Base-by-base conservation (phyloP, 2,329 filamentous ascomycete genomes). In the Torrubiella hemipterigena region DNA sequence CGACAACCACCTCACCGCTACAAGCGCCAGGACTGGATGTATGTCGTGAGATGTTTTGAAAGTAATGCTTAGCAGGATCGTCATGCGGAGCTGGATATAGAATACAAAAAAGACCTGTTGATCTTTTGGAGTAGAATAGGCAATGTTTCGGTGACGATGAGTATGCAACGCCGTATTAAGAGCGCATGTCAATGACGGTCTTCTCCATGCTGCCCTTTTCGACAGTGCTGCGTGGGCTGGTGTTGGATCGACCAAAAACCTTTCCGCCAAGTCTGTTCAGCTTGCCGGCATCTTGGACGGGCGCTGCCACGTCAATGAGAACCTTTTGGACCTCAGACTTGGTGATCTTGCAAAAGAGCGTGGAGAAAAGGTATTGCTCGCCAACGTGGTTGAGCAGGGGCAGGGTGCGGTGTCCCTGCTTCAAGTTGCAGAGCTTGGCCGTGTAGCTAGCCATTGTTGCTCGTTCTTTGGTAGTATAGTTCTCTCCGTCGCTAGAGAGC, bases 351-450 rank as follows among this genome's bases (percentile, higher is more conserved):
- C 87, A 94, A 55, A 96, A 94, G 12, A 98, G 65, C 9, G 86
- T 93, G 3, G 91, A 94, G 58, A 95, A 95, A 26, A 95, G 69
- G 52, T 93, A 96, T 45, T 87, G 84, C 45, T 95, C 87, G 38
- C 87, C 91, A 40, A 85, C 82, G 34, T 76, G 71, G 56, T 96
- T 87, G 53, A 85, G 81, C 12, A 98, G 67, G 9, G 89, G 91
- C 32, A 96, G 65, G 38, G 93, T 93, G 38, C 89, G 85, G 55
- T 91, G 96, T 17, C 91, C 91, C 55, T 91, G 78, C 51, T 89
- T 85, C 25, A 96, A 70, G 50, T 79, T 93, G 59, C 69, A 78
- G 31, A 96, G 75, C 59, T 96, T 96, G 39, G 84, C 87, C 3
- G 85, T 96, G 56, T 89, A 96, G 2, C 81, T 91, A 4, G 85